These are phyloP conservation scores for Xerocomus spinulosus DNA, from an alignment of 768 basidiomycete species.

Conservation along the genomic window DNA sequence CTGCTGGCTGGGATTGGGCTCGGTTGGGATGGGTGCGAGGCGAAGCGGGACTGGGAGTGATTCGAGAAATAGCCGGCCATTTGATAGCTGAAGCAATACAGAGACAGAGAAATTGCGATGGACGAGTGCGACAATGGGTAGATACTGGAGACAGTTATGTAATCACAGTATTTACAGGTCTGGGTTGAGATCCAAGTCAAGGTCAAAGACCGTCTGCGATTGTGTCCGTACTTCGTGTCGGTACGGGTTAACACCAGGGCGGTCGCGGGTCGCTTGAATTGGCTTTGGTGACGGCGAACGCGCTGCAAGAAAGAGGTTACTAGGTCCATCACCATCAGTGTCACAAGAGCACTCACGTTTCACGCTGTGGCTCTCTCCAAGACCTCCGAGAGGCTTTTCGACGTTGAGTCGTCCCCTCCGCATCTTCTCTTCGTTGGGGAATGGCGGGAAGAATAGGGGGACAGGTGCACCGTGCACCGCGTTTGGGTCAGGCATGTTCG, in stretches of 20 bases:
- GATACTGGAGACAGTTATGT: constrained; percentile 15
- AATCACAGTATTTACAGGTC: constrained; percentile 48
- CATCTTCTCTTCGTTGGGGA: constrained; percentile 91
- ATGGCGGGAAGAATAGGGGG: constrained; percentile 83
- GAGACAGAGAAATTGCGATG: constrained; percentile 6
- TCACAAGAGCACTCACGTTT: constrained; percentile 45
- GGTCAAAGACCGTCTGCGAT: constrained; percentile 62
- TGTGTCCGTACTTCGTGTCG: constrained; percentile 62
- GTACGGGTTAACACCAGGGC: constrained; percentile 61
- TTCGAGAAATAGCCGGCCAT: constrained; percentile 83
- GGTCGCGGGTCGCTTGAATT: constrained; percentile 42
- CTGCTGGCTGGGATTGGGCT: constrained; percentile 3
- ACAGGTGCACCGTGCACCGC: constrained; percentile 60
- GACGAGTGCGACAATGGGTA: constrained; percentile 10
- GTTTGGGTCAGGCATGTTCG: constrained; percentile 73
- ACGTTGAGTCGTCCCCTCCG: constrained; percentile 74
- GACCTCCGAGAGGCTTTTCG: constrained; percentile 70
- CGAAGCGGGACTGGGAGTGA: constrained; percentile 70
- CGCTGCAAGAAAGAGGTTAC: constrained; percentile 36
- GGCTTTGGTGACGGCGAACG: constrained; percentile 58
- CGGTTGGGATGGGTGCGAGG: constrained; percentile 43
- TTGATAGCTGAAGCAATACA: constrained; percentile 28
- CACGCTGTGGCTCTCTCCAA: constrained; percentile 82
- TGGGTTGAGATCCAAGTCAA: constrained; percentile 82
- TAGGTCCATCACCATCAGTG: constrained; percentile 1